A percentile compares a stretch with the other conserved stretches of the same genome.
Evolutionary conservation across 2,329 filamentous ascomycete genomes (phyloP).

Genomic region (Claviceps sp.): DNA sequence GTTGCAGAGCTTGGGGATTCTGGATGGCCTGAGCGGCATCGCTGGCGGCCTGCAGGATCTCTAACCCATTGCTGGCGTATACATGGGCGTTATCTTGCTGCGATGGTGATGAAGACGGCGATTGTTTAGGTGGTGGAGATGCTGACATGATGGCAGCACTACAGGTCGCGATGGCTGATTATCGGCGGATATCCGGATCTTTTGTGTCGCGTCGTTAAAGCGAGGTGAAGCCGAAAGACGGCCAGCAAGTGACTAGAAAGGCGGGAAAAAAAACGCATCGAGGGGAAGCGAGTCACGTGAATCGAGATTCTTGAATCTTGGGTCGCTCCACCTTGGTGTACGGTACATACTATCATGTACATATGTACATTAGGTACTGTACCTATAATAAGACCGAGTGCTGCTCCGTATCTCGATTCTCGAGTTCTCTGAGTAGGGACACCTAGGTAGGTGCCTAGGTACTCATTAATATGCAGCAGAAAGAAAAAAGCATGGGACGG

Average conservation of each 20-base stretch:
- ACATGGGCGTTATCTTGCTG: conserved; percentile 22
- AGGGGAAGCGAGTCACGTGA: background rate
- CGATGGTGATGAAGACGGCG: conserved; percentile 12
- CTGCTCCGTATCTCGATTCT: too few relatives aligned
- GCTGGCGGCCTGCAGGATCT: conserved; percentile 32
- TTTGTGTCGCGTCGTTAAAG: conserved; percentile 20
- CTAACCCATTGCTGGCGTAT: conserved; percentile 32
- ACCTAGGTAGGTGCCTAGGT: too few relatives aligned
- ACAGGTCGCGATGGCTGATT: conserved; percentile 26
- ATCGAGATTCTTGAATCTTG: too few relatives aligned
- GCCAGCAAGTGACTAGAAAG: background rate
- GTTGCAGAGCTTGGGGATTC: conserved; percentile 24
- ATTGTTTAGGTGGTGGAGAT: conserved; percentile 12
- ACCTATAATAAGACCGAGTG: too few relatives aligned
- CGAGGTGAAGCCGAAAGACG: conserved; percentile 25
- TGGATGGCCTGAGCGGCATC: conserved; percentile 28
- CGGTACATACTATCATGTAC: too few relatives aligned
- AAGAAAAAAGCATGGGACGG: too few relatives aligned
- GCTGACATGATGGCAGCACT: conserved; percentile 11
- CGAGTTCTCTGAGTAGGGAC: too few relatives aligned
- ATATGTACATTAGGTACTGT: too few relatives aligned
- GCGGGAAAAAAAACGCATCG: background rate
- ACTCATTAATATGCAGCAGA: too few relatives aligned
- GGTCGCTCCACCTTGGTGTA: too few relatives aligned
- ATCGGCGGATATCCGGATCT: conserved; percentile 29